A percentile compares a stretch with the other conserved stretches of the same genome.
Evolutionary conservation across 495 filamentous ascomycete genomes (phyloP).

Genomic region (Aspergillus egyptiacus): DNA sequence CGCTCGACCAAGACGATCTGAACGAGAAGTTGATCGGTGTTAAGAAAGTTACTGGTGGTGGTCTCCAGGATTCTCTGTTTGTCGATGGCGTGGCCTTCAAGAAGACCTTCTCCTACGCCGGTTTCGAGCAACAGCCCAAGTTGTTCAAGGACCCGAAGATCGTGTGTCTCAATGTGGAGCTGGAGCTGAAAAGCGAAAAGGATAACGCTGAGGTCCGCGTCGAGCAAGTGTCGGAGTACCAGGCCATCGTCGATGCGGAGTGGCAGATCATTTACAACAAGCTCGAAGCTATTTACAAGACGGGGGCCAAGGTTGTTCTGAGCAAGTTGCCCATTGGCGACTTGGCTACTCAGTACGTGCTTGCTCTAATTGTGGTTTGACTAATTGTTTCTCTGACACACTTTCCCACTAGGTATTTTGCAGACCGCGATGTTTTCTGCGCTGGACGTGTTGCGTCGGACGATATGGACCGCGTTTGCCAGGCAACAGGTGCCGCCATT

Average conservation of each 20-base stretch:
- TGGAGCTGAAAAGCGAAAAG: conserved; percentile 97
- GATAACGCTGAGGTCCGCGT: conserved; percentile 98
- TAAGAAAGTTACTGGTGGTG: conserved; percentile 96
- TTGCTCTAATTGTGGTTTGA: background rate
- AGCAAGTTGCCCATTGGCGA: conserved; percentile 98
- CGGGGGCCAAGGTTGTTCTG: conserved; percentile 92
- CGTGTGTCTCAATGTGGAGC: conserved; percentile 92
- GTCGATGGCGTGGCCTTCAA: conserved; percentile 99
- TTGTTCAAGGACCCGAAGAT: conserved; percentile 89
- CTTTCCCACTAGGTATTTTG: conserved; percentile 61
- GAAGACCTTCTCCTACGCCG: conserved; percentile 98
- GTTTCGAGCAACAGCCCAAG: conserved; percentile 98
- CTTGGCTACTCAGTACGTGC: conserved; percentile 81
- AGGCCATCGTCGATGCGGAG: conserved; percentile 97
- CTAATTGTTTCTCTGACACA: conserved; percentile 4
- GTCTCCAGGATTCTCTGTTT: conserved; percentile 92
- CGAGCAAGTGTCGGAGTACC: conserved; percentile 98
- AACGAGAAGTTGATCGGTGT: conserved; percentile 97
- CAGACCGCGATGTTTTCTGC: conserved; percentile 97
- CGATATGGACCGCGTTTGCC: conserved; percentile 92
- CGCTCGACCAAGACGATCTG: conserved; percentile 94
- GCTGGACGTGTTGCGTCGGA: conserved; percentile 88
- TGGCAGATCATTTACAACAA: conserved; percentile 99
- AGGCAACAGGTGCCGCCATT: conserved; percentile 85
- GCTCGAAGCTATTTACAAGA: conserved; percentile 86